Evolutionary conservation across 1,139 yeast species (phyloP).

Genomic region (Yamadazyma mexicana): DNA sequence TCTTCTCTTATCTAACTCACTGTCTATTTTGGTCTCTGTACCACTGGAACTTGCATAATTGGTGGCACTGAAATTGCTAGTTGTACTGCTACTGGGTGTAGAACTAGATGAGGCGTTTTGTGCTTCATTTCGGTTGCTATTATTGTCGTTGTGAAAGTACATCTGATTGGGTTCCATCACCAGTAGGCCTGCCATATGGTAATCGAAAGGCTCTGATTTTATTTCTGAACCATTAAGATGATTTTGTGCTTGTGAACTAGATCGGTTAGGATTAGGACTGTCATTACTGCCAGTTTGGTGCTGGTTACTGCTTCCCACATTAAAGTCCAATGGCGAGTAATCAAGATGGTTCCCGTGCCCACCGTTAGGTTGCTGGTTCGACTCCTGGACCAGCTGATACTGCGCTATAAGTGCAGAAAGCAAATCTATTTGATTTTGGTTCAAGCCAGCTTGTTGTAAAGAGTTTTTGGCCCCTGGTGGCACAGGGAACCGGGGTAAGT

Average conservation of each 20-base stretch:
- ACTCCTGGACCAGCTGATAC: conserved; percentile 43
- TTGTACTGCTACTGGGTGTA: not conserved
- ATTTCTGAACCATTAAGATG: not conserved
- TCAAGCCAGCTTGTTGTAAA: conserved; percentile 62
- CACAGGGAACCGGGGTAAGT: conserved; percentile 61
- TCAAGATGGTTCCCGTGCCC: not conserved
- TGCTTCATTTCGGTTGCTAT: not conserved
- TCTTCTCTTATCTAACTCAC: conserved; percentile 45
- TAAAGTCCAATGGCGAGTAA: not conserved
- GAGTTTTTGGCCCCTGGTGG: conserved; percentile 72
- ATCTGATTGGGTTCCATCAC: conserved; percentile 1
- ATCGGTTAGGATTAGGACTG: too few relatives aligned
- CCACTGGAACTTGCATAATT: not conserved
- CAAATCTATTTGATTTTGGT: conserved; percentile 68
- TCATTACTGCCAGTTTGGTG: not conserved
- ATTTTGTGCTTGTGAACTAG: not conserved
- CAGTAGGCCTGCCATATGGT: not conserved
- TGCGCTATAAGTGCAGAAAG: conserved; percentile 72
- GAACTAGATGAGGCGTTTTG: not conserved
- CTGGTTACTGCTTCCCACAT: not conserved
- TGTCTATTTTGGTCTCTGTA: conserved; percentile 9
- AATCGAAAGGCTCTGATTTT: not conserved
- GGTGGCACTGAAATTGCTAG: conserved; percentile 1
- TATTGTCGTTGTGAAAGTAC: not conserved
- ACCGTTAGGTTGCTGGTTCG: not conserved